Evolutionary conservation across 73 alveolate species (phyloP).

Genomic region (Tetrahymena borealis): DNA sequence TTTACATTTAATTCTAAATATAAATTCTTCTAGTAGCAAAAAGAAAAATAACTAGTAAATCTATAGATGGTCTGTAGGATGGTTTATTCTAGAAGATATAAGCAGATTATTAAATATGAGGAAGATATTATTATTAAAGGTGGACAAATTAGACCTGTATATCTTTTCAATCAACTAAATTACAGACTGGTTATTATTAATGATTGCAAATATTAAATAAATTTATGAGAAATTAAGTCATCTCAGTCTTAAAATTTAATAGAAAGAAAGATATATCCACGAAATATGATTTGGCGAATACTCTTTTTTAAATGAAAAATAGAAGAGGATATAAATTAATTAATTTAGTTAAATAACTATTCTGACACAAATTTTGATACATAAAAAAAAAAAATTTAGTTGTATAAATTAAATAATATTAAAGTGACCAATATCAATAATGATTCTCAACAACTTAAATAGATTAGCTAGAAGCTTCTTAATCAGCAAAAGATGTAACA

Average conservation of each 20-base stretch:
- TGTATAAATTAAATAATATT: too few relatives aligned
- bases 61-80: background rate
- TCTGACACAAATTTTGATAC: background rate
- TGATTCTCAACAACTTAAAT: background rate
- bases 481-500: background rate
- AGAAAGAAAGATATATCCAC: background rate
- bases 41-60: background rate
- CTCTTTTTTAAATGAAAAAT: background rate
- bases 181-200: too few relatives aligned
- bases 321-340: background rate
- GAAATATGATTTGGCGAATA: background rate
- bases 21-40: background rate
- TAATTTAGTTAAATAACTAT: background rate
- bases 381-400: background rate
- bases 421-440: background rate
- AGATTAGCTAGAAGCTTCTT: background rate
- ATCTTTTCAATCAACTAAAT: too few relatives aligned
- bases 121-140: too few relatives aligned
- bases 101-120: background rate
- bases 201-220: too few relatives aligned
- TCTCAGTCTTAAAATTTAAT: background rate
- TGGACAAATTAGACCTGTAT: too few relatives aligned
- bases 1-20: too few relatives aligned
- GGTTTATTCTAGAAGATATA: background rate
- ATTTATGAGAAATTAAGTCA: background rate